Percentiles rank a stretch among this genome's conserved stretches.
Conservation (phyloP, 495 filamentous ascomycete genomes). For the Tuber indicum region DNA sequence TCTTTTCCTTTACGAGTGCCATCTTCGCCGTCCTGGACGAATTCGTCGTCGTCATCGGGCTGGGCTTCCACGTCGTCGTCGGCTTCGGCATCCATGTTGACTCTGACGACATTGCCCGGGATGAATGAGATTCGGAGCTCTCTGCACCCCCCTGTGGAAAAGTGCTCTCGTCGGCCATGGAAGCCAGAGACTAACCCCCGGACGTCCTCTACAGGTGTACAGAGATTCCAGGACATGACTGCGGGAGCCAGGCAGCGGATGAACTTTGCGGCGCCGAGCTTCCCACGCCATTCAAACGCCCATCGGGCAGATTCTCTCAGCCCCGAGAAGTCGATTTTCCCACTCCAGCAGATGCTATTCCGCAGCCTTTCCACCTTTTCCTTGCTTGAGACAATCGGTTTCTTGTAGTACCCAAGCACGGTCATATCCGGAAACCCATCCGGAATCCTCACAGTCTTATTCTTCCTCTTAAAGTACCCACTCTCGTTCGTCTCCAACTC, state of each 20-base stretch:
- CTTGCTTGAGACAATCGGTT: conserved; percentile 66
- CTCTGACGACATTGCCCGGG: conserved; percentile 66
- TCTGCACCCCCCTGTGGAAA: conserved; percentile 63
- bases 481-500: conserved; percentile 81
- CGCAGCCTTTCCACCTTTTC: conserved; percentile 56
- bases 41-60: conserved; percentile 50
- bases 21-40: conserved; percentile 52
- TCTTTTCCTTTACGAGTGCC: conserved; percentile 55
- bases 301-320: conserved; percentile 67
- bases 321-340: conserved; percentile 57
- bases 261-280: conserved; percentile 73
- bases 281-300: conserved; percentile 78
- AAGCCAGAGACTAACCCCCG: conserved; percentile 53
- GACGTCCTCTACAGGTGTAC: conserved; percentile 37
- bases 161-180: conserved; percentile 60
- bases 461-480: conserved; percentile 68
- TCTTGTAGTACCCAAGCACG: conserved; percentile 77
- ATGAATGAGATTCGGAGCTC: conserved; percentile 73
- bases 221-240: conserved; percentile 61
- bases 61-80: conserved; percentile 52
- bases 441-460: conserved; percentile 67
- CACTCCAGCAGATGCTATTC: conserved; percentile 55
- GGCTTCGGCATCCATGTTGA: conserved; percentile 65
- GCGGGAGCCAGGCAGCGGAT: conserved; percentile 74
- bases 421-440: conserved; percentile 71